phyloP scores from a whole-genome alignment of 2,329 filamentous ascomycete species.

The Paracorniculantispora psalliotae region DNA sequence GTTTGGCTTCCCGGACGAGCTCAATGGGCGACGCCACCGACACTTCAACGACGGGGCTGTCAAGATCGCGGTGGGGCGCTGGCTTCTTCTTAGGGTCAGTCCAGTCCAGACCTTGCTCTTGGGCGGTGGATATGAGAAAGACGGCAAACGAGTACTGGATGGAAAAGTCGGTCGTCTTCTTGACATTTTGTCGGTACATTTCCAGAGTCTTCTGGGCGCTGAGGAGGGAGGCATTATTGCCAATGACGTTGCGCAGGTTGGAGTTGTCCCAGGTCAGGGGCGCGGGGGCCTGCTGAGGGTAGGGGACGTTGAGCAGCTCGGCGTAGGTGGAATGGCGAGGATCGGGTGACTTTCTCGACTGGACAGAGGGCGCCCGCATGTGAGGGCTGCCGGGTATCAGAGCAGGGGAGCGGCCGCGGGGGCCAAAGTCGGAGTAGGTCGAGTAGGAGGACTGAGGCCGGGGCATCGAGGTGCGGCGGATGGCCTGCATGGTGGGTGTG shows the following conservation, averaged over 20 bases:
- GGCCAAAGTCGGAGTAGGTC: constrained; percentile 61
- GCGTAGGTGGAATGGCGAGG: constrained; percentile 49
- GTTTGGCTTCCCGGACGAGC: constrained; percentile 79
- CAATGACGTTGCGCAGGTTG: constrained; percentile 71
- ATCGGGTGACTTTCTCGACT: constrained; percentile 53
- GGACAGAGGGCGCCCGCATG: constrained; percentile 42
- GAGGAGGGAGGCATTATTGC: constrained; percentile 84
- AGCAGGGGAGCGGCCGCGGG: constrained; percentile 57
- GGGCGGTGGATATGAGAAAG: constrained; percentile 85
- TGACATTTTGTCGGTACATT: constrained; percentile 95
- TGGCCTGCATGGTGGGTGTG: constrained; percentile 51
- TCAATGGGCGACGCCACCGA: constrained; percentile 54
- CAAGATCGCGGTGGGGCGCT: constrained; percentile 42
- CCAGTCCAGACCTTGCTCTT: constrained; percentile 62
- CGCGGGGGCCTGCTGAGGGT: constrained; percentile 69
- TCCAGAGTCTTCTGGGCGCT: constrained; percentile 91
- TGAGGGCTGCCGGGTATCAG: constrained; percentile 38
- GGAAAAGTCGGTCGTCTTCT: constrained; percentile 87
- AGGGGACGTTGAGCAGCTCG: constrained; percentile 63
- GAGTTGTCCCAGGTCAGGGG: constrained; percentile 74
- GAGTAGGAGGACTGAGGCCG: constrained; percentile 77
- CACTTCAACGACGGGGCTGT: constrained; percentile 42
- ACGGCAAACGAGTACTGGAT: constrained; percentile 96
- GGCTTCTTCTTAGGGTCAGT: constrained; percentile 43
- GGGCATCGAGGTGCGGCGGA: constrained; percentile 53